Percentiles rank a stretch among this genome's conserved stretches.
Evolutionary conservation across 2,329 filamentous ascomycete species (phyloP).

Genomic region (Fusarium burgessii): DNA sequence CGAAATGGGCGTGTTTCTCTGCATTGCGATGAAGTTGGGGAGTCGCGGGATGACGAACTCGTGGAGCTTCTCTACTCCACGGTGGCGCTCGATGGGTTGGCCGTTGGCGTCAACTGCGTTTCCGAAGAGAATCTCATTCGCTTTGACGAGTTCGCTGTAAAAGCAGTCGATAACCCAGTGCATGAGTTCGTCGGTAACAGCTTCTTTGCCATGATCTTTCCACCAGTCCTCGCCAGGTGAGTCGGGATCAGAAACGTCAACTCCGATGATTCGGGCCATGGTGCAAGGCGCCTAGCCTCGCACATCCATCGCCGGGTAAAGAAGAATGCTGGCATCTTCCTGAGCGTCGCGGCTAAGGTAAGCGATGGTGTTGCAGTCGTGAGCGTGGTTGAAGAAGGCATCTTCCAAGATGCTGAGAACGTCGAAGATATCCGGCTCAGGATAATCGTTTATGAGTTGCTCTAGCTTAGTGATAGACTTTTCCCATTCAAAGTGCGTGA

Average conservation of each 20-base stretch:
- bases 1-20: accelerated
- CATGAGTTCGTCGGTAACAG: not conserved
- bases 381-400: no score
- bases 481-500: no score
- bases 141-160: not conserved
- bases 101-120: not conserved
- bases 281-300: not conserved
- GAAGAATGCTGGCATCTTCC: accelerated
- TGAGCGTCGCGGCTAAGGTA: accelerated
- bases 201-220: not conserved
- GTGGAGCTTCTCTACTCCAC: not conserved
- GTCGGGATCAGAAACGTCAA: not conserved
- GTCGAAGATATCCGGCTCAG: no score
- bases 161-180: not conserved
- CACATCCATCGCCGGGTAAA: not conserved
- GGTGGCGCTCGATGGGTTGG: not conserved
- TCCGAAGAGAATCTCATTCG: not conserved
- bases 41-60: not conserved
- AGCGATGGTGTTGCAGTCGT: not conserved
- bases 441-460: no score
- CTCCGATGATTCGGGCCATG: not conserved
- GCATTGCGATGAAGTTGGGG: accelerated
- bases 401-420: no score
- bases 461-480: no score
- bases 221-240: not conserved